Base-by-base conservation (phyloP, 164 flowering plant genomes). In the Akebia trifoliata region DNA sequence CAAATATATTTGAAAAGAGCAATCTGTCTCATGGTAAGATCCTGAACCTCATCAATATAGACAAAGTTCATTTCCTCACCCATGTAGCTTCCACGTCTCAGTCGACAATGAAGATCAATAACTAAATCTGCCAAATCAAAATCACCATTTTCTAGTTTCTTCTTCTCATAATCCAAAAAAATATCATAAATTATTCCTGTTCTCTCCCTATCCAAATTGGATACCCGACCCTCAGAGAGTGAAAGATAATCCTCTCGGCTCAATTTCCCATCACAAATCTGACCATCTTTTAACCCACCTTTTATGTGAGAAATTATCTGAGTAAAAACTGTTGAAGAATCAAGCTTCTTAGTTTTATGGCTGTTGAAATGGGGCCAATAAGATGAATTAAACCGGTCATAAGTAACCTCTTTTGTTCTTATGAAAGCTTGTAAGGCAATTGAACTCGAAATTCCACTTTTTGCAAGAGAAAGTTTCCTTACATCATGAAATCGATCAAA, bases 21-120 rank as follows among this genome's bases (percentile, higher is more conserved):
- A 59, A 88, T 75, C 45, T 88, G 96, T 28, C 83, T 75, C 88
- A 84, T 82, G 0, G 88, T 85, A 1, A 88, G 80, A 71, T 88
- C 96, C 51, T 88, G 92, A 25, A 85, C 96, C 64, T 88, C 96
- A 68, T 88, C 96, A 46, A 88, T 73, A 64, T 85, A 88, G 0
- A 86, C 84, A 68, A 78, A 88, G 63, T 88, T 86, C 67, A 88
- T 64, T 20, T 49, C 39, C 17, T 74, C 77, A 21, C 88, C 89
- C 20, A 18, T 46, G 45, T 69, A 78, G 2, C 42, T 60, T 52
- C 62, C 76, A 38, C 55, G 9, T 34, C 54, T 56, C 4, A 88
- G 70, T 20, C 90, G 80, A 14, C 22, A 43, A 59, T 83, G 89
- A 60, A 88, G 78, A 68, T 88, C 84, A 52, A 54, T 73, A 8